phyloP scores from a whole-genome alignment of 352 stramenopile genomes.

The Pythium rhizo-oryzae region DNA sequence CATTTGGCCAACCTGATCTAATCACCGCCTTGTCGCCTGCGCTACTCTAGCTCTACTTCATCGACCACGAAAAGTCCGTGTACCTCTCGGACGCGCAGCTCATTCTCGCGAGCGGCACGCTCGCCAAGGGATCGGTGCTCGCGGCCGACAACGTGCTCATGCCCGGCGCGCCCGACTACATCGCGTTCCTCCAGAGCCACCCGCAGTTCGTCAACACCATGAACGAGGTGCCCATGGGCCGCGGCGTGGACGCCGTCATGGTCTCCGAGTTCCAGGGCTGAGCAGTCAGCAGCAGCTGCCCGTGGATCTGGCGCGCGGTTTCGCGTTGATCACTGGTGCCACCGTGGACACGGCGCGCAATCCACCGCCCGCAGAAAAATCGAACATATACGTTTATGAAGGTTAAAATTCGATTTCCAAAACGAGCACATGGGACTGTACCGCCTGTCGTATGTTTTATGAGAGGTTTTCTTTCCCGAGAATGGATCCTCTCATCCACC shows the following conservation, averaged over 20 bases:
- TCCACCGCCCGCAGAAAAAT: too few species aligned
- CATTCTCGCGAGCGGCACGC: constrained; percentile 42
- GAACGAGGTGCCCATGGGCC: constrained; percentile 6
- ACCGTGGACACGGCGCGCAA: not conserved
- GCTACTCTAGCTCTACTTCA: constrained; percentile 44
- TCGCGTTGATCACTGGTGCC: not conserved
- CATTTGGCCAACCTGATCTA: not conserved
- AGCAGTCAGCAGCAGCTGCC: not conserved
- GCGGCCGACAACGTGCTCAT: constrained; percentile 51
- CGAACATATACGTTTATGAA: not conserved
- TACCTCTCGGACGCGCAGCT: constrained; percentile 52
- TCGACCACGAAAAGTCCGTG: constrained; percentile 52
- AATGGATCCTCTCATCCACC: not conserved
- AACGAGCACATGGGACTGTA: not conserved
- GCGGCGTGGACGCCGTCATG: constrained; percentile 24
- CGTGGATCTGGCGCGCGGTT: not conserved
- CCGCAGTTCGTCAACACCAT: constrained; percentile 38
- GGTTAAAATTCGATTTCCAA: not conserved
- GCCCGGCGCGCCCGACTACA: constrained; percentile 46
- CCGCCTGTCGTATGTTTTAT: not conserved
- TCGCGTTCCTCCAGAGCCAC: constrained; percentile 43
- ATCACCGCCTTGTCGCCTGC: not conserved
- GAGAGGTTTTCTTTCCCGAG: not conserved
- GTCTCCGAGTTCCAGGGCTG: constrained; percentile 26
- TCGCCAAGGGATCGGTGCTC: constrained; percentile 41